These are phyloP conservation scores for Musa troglodytarum DNA, from an alignment of 176 grass and related monocot species.

Conservation along the genomic window DNA sequence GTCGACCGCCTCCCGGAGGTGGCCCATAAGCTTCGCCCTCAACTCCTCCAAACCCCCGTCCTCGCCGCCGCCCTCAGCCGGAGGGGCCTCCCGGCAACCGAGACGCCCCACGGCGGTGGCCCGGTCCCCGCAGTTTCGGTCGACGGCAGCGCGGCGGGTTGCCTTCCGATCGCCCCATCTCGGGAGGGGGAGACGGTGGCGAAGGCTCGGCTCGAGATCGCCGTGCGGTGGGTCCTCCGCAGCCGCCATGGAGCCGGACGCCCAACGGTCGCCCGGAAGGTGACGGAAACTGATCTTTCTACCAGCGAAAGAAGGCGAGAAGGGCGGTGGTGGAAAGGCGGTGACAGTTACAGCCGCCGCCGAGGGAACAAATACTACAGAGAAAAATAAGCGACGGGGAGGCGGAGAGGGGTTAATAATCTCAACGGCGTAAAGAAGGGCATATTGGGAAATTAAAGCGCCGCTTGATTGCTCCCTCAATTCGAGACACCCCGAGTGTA, in stretches of 20 bases:
- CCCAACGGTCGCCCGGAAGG: neutral
- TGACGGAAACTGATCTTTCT: neutral
- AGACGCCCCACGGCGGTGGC: neutral
- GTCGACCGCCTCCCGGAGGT: conserved; percentile 41
- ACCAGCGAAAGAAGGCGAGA: neutral
- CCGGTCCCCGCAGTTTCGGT: neutral
- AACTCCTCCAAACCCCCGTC: conserved; percentile 37
- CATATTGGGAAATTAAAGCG: neutral
- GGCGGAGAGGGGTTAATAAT: neutral
- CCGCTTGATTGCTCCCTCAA: no score
- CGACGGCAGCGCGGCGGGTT: neutral
- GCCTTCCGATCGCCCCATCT: conserved; percentile 1
- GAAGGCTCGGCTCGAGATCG: conserved; percentile 34
- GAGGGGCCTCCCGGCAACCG: conserved; percentile 8
- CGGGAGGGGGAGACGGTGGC: conserved; percentile 24
- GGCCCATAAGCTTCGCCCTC: conserved; percentile 59
- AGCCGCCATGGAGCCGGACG: conserved; percentile 41
- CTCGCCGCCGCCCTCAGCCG: neutral
- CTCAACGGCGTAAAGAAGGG: neutral
- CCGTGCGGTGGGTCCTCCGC: conserved; percentile 58
- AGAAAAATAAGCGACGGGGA: conserved; percentile 18
- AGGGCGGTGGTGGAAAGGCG: conserved; percentile 4
- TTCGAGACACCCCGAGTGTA: no score
- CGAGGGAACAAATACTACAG: conserved; percentile 5
- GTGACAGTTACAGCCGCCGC: conserved; percentile 1